These are phyloP conservation scores for Warburgia ugandensis DNA, from an alignment of 164 flowering plant species.

Conservation along the genomic window DNA sequence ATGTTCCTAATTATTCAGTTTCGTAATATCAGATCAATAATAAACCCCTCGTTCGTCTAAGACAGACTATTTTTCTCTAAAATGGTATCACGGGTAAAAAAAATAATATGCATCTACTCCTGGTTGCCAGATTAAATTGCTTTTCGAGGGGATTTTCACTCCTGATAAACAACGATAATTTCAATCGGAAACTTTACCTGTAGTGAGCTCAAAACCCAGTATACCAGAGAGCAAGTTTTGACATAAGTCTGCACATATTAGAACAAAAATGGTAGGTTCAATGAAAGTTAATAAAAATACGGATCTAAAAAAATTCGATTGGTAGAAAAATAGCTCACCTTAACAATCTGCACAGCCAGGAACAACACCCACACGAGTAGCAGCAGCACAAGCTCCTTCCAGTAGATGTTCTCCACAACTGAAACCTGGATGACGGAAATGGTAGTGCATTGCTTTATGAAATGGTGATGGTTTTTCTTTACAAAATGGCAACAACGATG, in stretches of 20 bases:
- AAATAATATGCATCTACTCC: too few species aligned
- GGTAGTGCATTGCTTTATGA: too few species aligned
- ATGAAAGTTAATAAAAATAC: not conserved
- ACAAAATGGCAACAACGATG: too few species aligned
- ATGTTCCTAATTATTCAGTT: too few species aligned
- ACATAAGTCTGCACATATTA: slow-evolving; percentile 45
- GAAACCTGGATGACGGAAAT: slow-evolving; percentile 36
- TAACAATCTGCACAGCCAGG: slow-evolving; percentile 48
- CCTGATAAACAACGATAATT: not conserved
- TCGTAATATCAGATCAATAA: too few species aligned
- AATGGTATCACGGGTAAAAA: too few species aligned
- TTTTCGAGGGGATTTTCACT: not conserved
- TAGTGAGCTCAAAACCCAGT: slow-evolving; percentile 54
- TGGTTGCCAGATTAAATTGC: not conserved
- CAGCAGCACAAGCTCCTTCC: slow-evolving; percentile 57
- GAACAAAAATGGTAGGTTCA: too few species aligned
- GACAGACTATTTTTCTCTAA: too few species aligned
- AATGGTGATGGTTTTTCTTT: too few species aligned
- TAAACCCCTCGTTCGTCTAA: too few species aligned
- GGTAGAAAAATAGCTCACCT: slow-evolving; percentile 27
- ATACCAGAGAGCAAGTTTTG: slow-evolving; percentile 42
- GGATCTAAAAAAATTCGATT: not conserved
- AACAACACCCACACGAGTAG: slow-evolving; percentile 63
- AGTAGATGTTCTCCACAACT: slow-evolving; percentile 34
- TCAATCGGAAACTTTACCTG: slow-evolving; percentile 33